Evolutionary conservation across 1,139 yeast genomes (phyloP), one percentile per base, ranked within the genome.

Genomic region (Magnusiomyces suaveolens): DNA sequence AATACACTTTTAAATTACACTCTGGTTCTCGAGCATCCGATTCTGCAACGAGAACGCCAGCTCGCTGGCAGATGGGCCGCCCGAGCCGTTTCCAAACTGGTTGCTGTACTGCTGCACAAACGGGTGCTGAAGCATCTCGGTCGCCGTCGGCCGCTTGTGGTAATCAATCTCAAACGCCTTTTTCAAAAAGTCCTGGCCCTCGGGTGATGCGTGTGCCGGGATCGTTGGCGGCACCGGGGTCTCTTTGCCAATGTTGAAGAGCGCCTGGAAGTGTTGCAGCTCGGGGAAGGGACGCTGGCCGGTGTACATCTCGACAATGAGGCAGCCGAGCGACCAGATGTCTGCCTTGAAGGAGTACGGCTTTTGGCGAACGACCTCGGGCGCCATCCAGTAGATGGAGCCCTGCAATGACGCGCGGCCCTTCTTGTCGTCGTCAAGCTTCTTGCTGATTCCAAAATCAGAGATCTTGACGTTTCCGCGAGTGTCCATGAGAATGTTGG

Each of bases 301-400:
- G 0, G 97, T 87, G 65, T 86, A 86, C 97, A 90, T 90, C 68
- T 90, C 97, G 36, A 90, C 83, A 21, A 89, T 80, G 33, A 90
- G 76, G 68, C 97, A 88, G 0, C 96, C 97, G 3, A 90, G 86
- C 0, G 96, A 87, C 97, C 97, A 90, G 33, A 90, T 88, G 67
- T 90, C 97, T 0, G 95, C 95, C 66, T 87, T 87, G 52, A 85
- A 81, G 2, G 96, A 89, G 57, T 88, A 87, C 0, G 92, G 87
- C 0, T 87, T 83, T 65, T 89, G 96, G 64, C 87, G 87, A 16
- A 89, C 96, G 16, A 90, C 96, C 67, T 90, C 97, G 0, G 97
- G 97, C 0, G 97, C 96, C 97, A 90, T 90, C 97, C 97, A 90
- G 65, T 84, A 90, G 0, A 89, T 95, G 4, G 95, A 87, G 0